Conservation (phyloP, 805 yeast species). For the Kodamaea lidongshanica region DNA sequence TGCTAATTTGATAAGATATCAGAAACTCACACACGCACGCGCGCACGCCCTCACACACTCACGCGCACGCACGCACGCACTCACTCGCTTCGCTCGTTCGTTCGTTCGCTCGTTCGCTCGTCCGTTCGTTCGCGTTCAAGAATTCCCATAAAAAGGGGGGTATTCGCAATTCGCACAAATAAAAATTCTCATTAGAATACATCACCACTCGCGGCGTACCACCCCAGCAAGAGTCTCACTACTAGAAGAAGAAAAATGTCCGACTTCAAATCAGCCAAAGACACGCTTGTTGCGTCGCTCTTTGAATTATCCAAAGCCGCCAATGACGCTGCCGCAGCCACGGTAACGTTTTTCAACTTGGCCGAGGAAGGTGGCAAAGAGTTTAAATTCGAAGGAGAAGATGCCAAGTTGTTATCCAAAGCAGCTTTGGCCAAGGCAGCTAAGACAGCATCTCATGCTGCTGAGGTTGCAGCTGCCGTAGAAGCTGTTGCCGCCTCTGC, state of each 20-base stretch:
- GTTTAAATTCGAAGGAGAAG: slow-evolving; percentile 24
- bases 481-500: slow-evolving; percentile 9
- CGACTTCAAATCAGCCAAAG: slow-evolving; percentile 18
- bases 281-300: slow-evolving; percentile 62
- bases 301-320: slow-evolving; percentile 85
- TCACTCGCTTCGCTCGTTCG: too few relatives aligned
- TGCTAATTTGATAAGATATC: too few relatives aligned
- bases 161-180: too few relatives aligned
- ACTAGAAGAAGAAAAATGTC: slow-evolving; percentile 8
- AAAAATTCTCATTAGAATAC: background rate
- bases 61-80: too few relatives aligned
- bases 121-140: too few relatives aligned
- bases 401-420: slow-evolving; percentile 10
- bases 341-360: slow-evolving; percentile 67
- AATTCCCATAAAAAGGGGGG: too few relatives aligned
- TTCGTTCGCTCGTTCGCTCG: too few relatives aligned
- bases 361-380: slow-evolving; percentile 38
- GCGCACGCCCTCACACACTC: too few relatives aligned
- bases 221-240: slow-evolving; percentile 1
- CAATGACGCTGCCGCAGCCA: slow-evolving; percentile 72
- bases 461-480: slow-evolving; percentile 12
- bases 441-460: slow-evolving; percentile 8
- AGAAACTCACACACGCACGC: too few relatives aligned
- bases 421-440: slow-evolving; percentile 5
- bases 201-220: background rate